phyloP scores from a whole-genome alignment of 2,329 filamentous ascomycete species.

The Zasmidium cellare region DNA sequence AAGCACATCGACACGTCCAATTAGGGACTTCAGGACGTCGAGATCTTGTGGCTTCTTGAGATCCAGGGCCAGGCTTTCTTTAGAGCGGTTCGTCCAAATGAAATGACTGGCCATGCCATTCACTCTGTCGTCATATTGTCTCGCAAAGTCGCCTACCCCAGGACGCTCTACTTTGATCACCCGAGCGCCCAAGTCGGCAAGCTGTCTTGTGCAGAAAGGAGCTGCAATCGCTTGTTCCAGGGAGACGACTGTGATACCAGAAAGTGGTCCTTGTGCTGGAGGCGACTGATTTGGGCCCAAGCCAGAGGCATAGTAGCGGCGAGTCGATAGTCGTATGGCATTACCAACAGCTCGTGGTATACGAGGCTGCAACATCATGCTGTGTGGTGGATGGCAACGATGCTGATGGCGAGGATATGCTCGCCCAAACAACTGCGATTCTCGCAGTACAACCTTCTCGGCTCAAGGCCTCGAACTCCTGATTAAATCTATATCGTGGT shows the following conservation, averaged over 20 bases:
- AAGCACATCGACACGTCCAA: constrained; percentile 79
- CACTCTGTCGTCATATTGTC: constrained; percentile 28
- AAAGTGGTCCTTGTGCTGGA: constrained; percentile 14
- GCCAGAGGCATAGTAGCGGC: neutral
- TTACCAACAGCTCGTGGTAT: neutral
- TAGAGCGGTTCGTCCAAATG: constrained; percentile 72
- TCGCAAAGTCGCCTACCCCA: constrained; percentile 30
- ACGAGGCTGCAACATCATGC: neutral
- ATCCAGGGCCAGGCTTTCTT: constrained; percentile 85
- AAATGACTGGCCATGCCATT: constrained; percentile 29
- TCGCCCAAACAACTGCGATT: neutral
- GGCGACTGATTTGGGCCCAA: neutral
- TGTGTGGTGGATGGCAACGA: neutral
- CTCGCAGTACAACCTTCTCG: neutral
- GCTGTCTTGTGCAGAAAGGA: constrained; percentile 41
- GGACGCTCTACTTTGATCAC: constrained; percentile 46
- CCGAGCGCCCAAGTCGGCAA: constrained; percentile 46
- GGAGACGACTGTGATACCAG: constrained; percentile 26
- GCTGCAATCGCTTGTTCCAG: constrained; percentile 32
- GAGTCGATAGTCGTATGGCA: neutral
- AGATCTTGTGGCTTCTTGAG: constrained; percentile 83
- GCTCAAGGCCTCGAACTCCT: no score
- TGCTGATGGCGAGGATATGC: neutral
- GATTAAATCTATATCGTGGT: no score
- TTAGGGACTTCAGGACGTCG: constrained; percentile 79